Evolutionary conservation across 23 red algal species (phyloP).

Genomic region (Gracilaria caudata): DNA sequence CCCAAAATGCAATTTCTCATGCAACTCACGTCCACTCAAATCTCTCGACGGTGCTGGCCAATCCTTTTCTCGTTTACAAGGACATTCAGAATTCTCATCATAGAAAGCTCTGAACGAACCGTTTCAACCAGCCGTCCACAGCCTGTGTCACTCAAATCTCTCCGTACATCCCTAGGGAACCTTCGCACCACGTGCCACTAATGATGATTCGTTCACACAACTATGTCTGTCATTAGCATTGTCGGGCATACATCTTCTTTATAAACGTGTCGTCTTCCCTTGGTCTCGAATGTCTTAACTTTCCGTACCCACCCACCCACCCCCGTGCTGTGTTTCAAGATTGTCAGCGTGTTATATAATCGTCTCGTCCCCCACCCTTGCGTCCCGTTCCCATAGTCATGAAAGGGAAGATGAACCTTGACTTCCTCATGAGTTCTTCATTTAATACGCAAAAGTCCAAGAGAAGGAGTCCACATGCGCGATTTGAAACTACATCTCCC

Average conservation of each 20-base stretch:
- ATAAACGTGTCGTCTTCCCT: neutral
- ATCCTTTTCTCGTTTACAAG: neutral
- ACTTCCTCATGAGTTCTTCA: slow-evolving; percentile 13
- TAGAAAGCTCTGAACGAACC: neutral
- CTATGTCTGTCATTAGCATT: neutral
- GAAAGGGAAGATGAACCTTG: slow-evolving; percentile 27
- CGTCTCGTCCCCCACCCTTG: neutral
- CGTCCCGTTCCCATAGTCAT: neutral
- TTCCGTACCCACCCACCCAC: neutral
- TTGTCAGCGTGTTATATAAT: neutral
- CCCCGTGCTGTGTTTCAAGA: neutral
- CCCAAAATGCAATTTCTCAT: neutral
- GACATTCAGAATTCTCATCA: neutral
- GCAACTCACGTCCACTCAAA: neutral
- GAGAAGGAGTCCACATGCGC: neutral
- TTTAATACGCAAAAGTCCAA: neutral
- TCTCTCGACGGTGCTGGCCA: neutral
- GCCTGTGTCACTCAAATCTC: neutral
- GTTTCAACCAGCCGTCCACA: neutral
- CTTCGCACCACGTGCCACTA: neutral
- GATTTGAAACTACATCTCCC: neutral
- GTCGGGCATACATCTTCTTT: neutral
- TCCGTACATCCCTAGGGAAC: neutral
- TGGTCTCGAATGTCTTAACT: neutral
- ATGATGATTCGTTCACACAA: neutral